These are phyloP conservation scores for Wickerhamomyces canadensis DNA, from an alignment of 805 yeast genomes.

Conservation along the genomic window DNA sequence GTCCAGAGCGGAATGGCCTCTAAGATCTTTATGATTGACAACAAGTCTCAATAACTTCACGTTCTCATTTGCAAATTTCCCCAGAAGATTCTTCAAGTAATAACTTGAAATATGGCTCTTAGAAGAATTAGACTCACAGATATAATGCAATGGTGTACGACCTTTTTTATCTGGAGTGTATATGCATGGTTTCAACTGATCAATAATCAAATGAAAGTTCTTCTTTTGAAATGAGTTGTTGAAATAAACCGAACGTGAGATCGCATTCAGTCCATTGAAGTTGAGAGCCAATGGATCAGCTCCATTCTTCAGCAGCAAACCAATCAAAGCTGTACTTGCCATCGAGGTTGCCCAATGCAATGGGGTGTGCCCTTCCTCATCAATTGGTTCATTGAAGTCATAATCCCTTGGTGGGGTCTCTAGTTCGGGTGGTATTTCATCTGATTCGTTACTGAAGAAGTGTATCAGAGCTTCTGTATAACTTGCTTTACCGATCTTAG, in stretches of 20 bases:
- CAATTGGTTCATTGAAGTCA: slow-evolving; percentile 62
- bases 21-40: slow-evolving; percentile 69
- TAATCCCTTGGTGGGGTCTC: slow-evolving; percentile 58
- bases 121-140: slow-evolving; percentile 47
- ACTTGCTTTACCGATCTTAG: slow-evolving; percentile 25
- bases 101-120: slow-evolving; percentile 47
- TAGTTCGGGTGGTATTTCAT: slow-evolving; percentile 29
- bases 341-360: slow-evolving; percentile 84
- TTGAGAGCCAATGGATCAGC: slow-evolving; percentile 54
- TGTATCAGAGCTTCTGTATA: slow-evolving; percentile 38
- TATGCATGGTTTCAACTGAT: slow-evolving; percentile 57
- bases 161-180: slow-evolving; percentile 69
- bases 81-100: slow-evolving; percentile 47
- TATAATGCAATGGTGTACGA: slow-evolving; percentile 68
- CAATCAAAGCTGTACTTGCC: slow-evolving; percentile 59
- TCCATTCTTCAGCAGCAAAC: slow-evolving; percentile 49
- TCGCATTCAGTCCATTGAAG: slow-evolving; percentile 59
- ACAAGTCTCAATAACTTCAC: slow-evolving; percentile 48
- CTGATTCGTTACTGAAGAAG: slow-evolving; percentile 40
- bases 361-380: slow-evolving; percentile 76
- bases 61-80: slow-evolving; percentile 34
- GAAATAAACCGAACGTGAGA: slow-evolving; percentile 64
- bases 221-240: slow-evolving; percentile 65
- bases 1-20: slow-evolving; percentile 85
- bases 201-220: slow-evolving; percentile 53